A percentile compares a stretch with the other conserved stretches of the same genome.
Evolutionary conservation across 2,329 filamentous ascomycete genomes (phyloP).

Genomic region (Harringtonia lauricola): DNA sequence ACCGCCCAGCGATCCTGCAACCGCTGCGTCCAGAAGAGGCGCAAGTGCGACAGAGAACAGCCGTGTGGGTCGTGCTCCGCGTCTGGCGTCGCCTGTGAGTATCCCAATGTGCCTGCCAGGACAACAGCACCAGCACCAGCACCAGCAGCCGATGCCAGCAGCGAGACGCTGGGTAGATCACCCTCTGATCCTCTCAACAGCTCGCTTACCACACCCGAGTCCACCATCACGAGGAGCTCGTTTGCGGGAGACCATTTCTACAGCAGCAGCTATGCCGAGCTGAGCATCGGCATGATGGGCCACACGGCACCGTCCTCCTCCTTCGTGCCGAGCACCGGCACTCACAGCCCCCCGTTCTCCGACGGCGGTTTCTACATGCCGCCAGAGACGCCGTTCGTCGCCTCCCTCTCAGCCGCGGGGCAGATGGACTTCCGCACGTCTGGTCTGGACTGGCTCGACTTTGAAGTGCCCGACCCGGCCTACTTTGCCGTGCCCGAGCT

Average conservation of each 20-base stretch:
- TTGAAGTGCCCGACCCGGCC: conserved; percentile 9
- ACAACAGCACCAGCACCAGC: not conserved
- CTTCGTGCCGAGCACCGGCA: not conserved
- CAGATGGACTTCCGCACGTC: conserved; percentile 8
- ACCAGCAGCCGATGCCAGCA: too few relatives aligned
- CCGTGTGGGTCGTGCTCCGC: conserved; percentile 15
- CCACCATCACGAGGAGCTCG: not conserved
- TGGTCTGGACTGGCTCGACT: conserved; percentile 10
- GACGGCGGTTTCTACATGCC: conserved; percentile 5
- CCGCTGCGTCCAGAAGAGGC: conserved; percentile 17
- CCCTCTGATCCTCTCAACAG: too few relatives aligned
- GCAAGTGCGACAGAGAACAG: conserved; percentile 15
- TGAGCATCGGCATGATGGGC: not conserved
- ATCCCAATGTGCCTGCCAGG: conserved; percentile 1
- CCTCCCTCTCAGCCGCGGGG: conserved; percentile 6
- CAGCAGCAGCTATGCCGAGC: not conserved
- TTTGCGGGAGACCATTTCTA: not conserved
- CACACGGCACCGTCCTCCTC: not conserved
- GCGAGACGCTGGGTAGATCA: too few relatives aligned
- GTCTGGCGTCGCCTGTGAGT: conserved; percentile 9
- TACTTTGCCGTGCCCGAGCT: conserved; percentile 4
- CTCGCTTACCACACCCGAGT: too few relatives aligned
- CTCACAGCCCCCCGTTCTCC: conserved; percentile 4
- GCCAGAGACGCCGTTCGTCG: conserved; percentile 4
- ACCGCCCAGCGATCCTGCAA: conserved; percentile 16